These are phyloP conservation scores for Bimuria novae-zelandiae DNA, from an alignment of 2,329 filamentous ascomycete species.

Conservation along the genomic window DNA sequence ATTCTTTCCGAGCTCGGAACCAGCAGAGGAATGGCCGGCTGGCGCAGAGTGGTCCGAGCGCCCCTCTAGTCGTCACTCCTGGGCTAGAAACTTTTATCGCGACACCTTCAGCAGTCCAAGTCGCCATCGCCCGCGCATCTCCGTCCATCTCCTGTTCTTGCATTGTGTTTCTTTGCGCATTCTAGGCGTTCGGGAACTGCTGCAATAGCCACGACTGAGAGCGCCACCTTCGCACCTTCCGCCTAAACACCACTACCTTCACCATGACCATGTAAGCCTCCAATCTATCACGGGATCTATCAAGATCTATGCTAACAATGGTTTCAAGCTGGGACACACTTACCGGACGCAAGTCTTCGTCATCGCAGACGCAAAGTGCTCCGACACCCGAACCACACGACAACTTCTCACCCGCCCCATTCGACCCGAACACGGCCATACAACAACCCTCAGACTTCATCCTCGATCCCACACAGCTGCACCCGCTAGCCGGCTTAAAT, in stretches of 20 bases:
- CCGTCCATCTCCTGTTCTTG: conserved; percentile 13
- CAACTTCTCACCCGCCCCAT: conserved; percentile 61
- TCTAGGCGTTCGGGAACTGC: conserved; percentile 26
- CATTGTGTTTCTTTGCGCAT: conserved; percentile 17
- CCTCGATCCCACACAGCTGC: conserved; percentile 84
- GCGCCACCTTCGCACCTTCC: conserved; percentile 20
- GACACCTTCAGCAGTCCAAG: conserved; percentile 9
- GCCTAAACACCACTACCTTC: conserved; percentile 20
- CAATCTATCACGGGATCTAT: background rate
- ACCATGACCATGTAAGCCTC: conserved; percentile 44
- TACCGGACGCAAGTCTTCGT: conserved; percentile 61
- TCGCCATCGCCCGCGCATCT: conserved; percentile 37
- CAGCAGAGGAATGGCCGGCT: conserved; percentile 3
- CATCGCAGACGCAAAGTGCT: conserved; percentile 46
- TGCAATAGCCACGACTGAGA: conserved; percentile 17
- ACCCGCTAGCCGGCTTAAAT: conserved; percentile 92
- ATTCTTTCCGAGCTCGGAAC: conserved; percentile 40
- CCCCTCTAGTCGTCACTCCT: conserved; percentile 27
- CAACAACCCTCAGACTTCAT: conserved; percentile 89
- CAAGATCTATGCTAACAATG: background rate
- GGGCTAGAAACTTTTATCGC: conserved; percentile 40
- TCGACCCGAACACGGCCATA: conserved; percentile 70
- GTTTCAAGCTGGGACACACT: conserved; percentile 57
- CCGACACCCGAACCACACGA: conserved; percentile 49
- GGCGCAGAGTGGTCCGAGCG: conserved; percentile 23